Evolutionary conservation across 306 rosid species (phyloP), one percentile per base, ranked within the genome.

Genomic region (Luffa aegyptiaca): DNA sequence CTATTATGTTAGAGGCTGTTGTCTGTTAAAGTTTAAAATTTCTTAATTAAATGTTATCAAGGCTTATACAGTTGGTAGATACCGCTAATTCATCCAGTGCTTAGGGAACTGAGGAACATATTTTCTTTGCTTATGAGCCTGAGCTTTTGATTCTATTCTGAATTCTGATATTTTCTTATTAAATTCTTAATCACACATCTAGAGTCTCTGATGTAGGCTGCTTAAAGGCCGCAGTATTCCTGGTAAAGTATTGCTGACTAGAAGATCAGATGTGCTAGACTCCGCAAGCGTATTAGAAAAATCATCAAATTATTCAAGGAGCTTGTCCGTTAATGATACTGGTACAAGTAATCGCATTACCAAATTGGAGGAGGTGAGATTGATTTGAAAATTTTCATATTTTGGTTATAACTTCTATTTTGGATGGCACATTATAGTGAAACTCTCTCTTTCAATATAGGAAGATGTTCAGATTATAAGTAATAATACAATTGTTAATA

Each of bases 211-310:
- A 80, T 79, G 37, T 84, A 94, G 98, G 88, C 87, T 94, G 80
- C 96, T 92, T 81, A 94, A 92, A 84, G 98, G 98, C 77, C 97
- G 97, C 56, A 87, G 90, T 77, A 92, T 94, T 76, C 98, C 98
- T 18, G 98, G 98, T 66, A 94, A 94, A 87, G 88, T 92, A 42
- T 81, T 94, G 45, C 82, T 92, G 81, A 91, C 93, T 80, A 90
- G 88, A 85, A 89, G 92, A 82, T 79, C 85, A 58, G 90, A 88
- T 10, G 82, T 89, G 13, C 71, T 53, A 6, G 89, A 85, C 76
- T 76, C 84, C 68, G 58, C 90, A 26, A 86, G 74, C 42, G 75
- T 81, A 78, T 87, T 75, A 63, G 87, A 85, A 61, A 55, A 79
- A 11, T 83, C 94, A 0, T 92, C 85, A 62, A 88, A 84, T 69